Conservation (phyloP, 352 stramenopile genomes). For the Globisporangium megalacanthum region DNA sequence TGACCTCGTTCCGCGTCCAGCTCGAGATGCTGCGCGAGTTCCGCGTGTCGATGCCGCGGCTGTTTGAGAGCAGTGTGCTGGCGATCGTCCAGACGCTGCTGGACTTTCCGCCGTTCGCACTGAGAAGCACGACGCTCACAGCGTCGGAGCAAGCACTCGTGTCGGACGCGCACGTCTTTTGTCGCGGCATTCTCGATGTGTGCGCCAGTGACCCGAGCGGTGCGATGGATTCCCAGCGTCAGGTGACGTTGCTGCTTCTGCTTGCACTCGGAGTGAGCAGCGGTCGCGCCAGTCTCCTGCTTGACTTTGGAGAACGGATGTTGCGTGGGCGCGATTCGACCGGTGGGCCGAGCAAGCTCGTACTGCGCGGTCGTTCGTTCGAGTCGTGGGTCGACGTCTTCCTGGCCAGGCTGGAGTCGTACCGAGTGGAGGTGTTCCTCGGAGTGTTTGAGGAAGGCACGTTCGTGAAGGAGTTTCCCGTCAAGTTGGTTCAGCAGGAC, state of each 20-base stretch:
- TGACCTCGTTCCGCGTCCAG: constrained; percentile 56
- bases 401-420: constrained; percentile 41
- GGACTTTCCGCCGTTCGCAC: constrained; percentile 49
- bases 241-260: constrained; percentile 38
- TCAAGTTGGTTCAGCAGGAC: constrained; percentile 31
- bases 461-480: constrained; percentile 36
- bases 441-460: constrained; percentile 38
- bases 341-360: not conserved
- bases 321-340: not conserved
- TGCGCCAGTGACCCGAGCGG: not conserved
- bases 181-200: constrained; percentile 24
- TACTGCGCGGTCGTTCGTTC: constrained; percentile 27
- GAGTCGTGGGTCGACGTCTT: constrained; percentile 30
- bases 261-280: constrained; percentile 54
- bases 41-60: constrained; percentile 21
- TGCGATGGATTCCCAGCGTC: constrained; percentile 17
- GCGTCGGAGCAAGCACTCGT: constrained; percentile 35
- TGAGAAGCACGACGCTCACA: constrained; percentile 19
- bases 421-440: constrained; percentile 47
- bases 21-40: constrained; percentile 66
- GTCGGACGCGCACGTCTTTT: constrained; percentile 47
- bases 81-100: constrained; percentile 47
- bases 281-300: constrained; percentile 37
- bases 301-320: constrained; percentile 43
- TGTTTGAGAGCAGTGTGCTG: constrained; percentile 52